phyloP scores from a whole-genome alignment of 805 yeast species.

The Candida verbasci region DNA sequence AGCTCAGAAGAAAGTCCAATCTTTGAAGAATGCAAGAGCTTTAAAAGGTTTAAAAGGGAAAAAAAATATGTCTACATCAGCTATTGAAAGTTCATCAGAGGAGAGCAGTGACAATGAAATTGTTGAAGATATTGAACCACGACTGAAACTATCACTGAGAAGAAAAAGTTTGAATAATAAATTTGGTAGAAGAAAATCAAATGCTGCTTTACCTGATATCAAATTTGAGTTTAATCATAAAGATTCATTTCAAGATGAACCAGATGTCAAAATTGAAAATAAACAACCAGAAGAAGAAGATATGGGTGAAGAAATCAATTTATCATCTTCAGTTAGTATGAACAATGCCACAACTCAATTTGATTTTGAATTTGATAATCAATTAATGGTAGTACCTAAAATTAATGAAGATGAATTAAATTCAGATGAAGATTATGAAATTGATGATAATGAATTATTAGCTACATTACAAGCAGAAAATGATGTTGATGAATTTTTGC shows the following conservation, averaged over 20 bases:
- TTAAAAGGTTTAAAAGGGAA: constrained; percentile 18
- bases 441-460: constrained; percentile 44
- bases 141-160: not conserved
- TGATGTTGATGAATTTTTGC: constrained; percentile 36
- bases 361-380: constrained; percentile 28
- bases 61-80: constrained; percentile 5
- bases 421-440: constrained; percentile 65
- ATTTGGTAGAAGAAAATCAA: constrained; percentile 33
- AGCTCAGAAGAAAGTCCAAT: constrained; percentile 58
- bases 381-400: constrained; percentile 46
- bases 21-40: constrained; percentile 44
- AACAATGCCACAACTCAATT: constrained; percentile 9
- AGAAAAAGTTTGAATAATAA: constrained; percentile 15
- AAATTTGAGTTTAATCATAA: constrained; percentile 38
- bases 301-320: constrained; percentile 13
- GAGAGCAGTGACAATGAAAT: not conserved
- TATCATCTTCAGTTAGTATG: constrained; percentile 6
- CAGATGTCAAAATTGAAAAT: constrained; percentile 8
- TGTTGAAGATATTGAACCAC: not conserved
- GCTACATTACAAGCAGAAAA: constrained; percentile 46
- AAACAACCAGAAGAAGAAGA: constrained; percentile 14
- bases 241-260: constrained; percentile 9
- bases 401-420: constrained; percentile 43
- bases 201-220: constrained; percentile 39
- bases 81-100: constrained; percentile 6